phyloP scores from a whole-genome alignment of 306 rosid genomes.

The Citrullus amarus region DNA sequence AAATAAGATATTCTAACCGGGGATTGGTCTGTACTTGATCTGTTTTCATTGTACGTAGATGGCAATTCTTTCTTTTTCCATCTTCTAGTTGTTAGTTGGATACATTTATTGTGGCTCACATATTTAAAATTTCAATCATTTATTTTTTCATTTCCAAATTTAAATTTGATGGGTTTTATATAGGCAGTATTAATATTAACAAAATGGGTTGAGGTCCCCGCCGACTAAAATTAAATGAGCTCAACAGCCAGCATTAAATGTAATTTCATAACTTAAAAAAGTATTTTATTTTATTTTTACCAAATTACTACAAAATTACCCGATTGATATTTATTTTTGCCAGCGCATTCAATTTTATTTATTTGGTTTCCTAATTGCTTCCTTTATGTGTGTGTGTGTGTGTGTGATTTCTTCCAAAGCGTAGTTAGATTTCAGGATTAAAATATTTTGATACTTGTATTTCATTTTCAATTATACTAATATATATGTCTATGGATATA shows the following conservation, averaged over 20 bases:
- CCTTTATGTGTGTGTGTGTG: too few relatives aligned
- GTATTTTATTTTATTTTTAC: too few relatives aligned
- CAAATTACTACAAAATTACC: too few relatives aligned
- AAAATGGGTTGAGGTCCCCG: neutral
- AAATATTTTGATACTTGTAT: too few relatives aligned
- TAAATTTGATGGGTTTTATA: neutral
- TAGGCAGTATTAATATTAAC: neutral
- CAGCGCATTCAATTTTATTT: too few relatives aligned
- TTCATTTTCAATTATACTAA: too few relatives aligned
- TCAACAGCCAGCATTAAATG: neutral
- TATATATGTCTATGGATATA: too few relatives aligned
- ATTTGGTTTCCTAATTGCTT: too few relatives aligned
- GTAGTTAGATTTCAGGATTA: too few relatives aligned
- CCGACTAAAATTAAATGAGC: neutral
- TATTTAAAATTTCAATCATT: neutral
- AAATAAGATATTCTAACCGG: neutral
- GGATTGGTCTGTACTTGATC: neutral
- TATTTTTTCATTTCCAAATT: neutral
- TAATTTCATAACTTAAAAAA: neutral
- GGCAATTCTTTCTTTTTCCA: neutral
- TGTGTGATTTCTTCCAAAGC: too few relatives aligned
- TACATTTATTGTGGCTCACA: neutral
- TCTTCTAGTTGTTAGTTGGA: neutral
- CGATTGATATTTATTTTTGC: too few relatives aligned
- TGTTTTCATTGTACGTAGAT: neutral